Evolutionary conservation across 129 eudicot genomes (phyloP).

Genomic region (Pulicaria dysenterica): DNA sequence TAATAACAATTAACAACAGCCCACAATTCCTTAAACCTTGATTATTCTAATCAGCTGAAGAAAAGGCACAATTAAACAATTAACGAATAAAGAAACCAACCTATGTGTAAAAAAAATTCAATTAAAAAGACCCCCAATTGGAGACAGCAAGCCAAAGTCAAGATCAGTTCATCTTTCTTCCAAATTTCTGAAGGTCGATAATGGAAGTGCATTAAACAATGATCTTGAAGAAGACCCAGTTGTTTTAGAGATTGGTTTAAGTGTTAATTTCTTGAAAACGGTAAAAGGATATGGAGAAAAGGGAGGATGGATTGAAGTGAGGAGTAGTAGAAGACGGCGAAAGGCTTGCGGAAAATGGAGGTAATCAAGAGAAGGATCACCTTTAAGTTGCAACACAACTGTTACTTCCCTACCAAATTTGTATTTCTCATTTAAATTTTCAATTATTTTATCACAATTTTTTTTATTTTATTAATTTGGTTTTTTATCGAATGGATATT

Average conservation of each 20-base stretch:
- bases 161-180: conserved; percentile 24
- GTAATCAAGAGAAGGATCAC: conserved; percentile 44
- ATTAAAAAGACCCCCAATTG: conserved; percentile 28
- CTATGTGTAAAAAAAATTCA: conserved; percentile 29
- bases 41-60: conserved; percentile 4
- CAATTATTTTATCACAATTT: conserved; percentile 9
- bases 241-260: conserved; percentile 41
- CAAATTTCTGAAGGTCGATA: conserved; percentile 9
- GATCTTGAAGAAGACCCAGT: conserved; percentile 45
- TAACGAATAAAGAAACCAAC: conserved; percentile 36
- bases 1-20: not conserved
- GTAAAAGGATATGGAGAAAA: conserved; percentile 7
- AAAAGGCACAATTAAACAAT: not conserved
- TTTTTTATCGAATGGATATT: not conserved
- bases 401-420: conserved; percentile 16
- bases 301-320: conserved; percentile 28
- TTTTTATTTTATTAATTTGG: not conserved
- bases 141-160: conserved; percentile 12
- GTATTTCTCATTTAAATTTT: conserved; percentile 16
- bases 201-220: conserved; percentile 46
- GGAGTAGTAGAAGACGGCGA: conserved; percentile 59
- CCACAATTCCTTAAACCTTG: conserved; percentile 11
- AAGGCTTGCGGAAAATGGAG: conserved; percentile 52
- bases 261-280: conserved; percentile 39
- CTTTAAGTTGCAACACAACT: conserved; percentile 29